Evolutionary conservation across 1,139 yeast species (phyloP).

Genomic region (Pichia sp.): DNA sequence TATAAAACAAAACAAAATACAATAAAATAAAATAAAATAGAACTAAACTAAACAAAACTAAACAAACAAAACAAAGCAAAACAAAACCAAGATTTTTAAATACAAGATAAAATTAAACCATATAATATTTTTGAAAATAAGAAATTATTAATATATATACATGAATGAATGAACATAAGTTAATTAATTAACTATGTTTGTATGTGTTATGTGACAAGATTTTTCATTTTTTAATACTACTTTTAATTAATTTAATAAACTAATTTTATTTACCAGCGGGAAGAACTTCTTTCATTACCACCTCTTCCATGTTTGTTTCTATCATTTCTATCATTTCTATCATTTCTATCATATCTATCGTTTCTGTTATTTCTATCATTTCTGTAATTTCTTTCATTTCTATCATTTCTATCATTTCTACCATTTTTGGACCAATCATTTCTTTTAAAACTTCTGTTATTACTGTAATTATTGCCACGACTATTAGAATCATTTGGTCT

Average conservation of each 20-base stretch:
- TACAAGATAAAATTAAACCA: too few relatives aligned
- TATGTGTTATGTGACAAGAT: too few relatives aligned
- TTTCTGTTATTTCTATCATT: slow-evolving; percentile 4
- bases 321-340: not conserved
- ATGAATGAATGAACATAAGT: too few relatives aligned
- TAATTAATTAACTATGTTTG: too few relatives aligned
- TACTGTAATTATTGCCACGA: slow-evolving; percentile 13
- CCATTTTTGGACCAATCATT: slow-evolving; percentile 13
- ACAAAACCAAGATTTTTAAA: too few relatives aligned
- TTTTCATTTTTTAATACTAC: too few relatives aligned
- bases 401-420: slow-evolving; percentile 7
- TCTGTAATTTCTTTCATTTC: slow-evolving; percentile 9
- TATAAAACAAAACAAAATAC: too few relatives aligned
- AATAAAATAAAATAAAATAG: too few relatives aligned
- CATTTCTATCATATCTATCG: slow-evolving; percentile 6
- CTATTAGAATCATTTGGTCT: slow-evolving; percentile 9
- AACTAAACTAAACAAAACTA: too few relatives aligned
- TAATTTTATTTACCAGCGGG: slow-evolving; percentile 6
- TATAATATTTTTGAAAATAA: too few relatives aligned
- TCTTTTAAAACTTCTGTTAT: slow-evolving; percentile 15
- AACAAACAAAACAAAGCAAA: too few relatives aligned
- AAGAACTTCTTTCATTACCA: slow-evolving; percentile 1
- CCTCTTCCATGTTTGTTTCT: not conserved
- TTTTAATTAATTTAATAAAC: not conserved
- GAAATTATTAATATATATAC: too few relatives aligned